phyloP scores from a whole-genome alignment of 139 green algal species.

The Chlorella vulgaris region DNA sequence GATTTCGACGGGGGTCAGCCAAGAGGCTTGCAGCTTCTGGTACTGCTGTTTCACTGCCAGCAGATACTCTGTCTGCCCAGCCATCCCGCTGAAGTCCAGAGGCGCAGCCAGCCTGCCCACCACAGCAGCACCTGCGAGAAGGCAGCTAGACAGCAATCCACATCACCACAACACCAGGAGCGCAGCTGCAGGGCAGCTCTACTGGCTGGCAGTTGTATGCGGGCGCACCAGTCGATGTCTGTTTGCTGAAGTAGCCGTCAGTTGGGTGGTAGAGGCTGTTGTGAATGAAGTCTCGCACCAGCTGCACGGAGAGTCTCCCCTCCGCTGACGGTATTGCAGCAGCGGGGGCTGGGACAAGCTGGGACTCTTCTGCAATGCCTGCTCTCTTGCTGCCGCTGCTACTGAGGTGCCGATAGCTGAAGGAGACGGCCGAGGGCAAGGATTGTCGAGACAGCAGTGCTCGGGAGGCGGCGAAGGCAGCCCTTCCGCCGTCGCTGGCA shows the following conservation, averaged over 20 bases:
- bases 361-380: too few species aligned
- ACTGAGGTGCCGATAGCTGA: too few species aligned
- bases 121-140: neutral
- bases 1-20: constrained; percentile 85
- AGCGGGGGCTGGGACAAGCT: too few species aligned
- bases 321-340: too few species aligned
- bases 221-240: neutral
- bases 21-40: constrained; percentile 48
- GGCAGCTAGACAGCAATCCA: neutral
- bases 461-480: too few species aligned
- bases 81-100: constrained; percentile 38
- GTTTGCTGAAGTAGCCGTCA: constrained; percentile 45
- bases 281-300: constrained; percentile 78
- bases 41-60: constrained; percentile 33
- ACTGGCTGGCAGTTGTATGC: neutral
- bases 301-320: too few species aligned
- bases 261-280: constrained; percentile 67
- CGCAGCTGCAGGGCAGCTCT: neutral
- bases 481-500: too few species aligned
- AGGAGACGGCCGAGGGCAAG: too few species aligned
- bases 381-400: too few species aligned
- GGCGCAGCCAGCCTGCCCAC: constrained; percentile 38
- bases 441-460: too few species aligned
- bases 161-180: too few species aligned
- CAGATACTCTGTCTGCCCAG: constrained; percentile 31